These are phyloP conservation scores for Collybiopsis luxurians DNA, from an alignment of 768 basidiomycete species.

Conservation along the genomic window DNA sequence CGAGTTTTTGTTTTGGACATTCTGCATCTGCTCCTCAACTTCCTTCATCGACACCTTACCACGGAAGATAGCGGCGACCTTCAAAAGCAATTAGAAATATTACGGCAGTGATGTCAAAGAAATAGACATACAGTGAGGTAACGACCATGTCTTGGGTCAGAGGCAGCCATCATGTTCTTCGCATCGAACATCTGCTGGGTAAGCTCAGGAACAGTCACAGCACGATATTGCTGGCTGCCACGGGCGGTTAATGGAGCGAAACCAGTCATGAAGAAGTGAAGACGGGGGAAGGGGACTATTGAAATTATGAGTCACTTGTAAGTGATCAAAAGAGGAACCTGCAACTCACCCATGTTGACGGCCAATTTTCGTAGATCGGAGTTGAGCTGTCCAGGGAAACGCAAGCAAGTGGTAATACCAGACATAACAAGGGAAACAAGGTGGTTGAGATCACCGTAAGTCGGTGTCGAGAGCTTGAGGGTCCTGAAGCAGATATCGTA, in stretches of 20 bases:
- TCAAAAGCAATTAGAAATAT: background rate
- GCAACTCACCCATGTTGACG: constrained; percentile 90
- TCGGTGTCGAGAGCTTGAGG: constrained; percentile 92
- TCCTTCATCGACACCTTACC: constrained; percentile 99
- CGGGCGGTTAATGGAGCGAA: constrained; percentile 94
- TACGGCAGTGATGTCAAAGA: background rate
- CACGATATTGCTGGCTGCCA: constrained; percentile 93
- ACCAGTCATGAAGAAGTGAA: constrained; percentile 99
- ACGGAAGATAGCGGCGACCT: constrained; percentile 96
- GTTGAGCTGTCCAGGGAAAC: constrained; percentile 99
- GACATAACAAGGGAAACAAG: constrained; percentile 98
- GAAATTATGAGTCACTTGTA: background rate
- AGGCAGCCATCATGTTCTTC: constrained; percentile 99
- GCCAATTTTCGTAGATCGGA: constrained; percentile 97
- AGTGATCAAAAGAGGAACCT: background rate
- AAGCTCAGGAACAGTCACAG: constrained; percentile 95
- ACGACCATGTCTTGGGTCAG: constrained; percentile 93
- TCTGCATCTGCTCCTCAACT: constrained; percentile 98
- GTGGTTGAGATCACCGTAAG: constrained; percentile 97
- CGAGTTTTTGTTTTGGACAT: constrained; percentile 96
- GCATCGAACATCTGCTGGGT: constrained; percentile 99
- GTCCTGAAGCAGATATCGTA: constrained; percentile 99
- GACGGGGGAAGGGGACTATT: constrained; percentile 94
- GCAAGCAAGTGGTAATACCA: constrained; percentile 96
- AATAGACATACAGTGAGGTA: constrained; percentile 79